These are phyloP conservation scores for Kuraishia ogatae DNA, from an alignment of 805 yeast species.

Conservation along the genomic window DNA sequence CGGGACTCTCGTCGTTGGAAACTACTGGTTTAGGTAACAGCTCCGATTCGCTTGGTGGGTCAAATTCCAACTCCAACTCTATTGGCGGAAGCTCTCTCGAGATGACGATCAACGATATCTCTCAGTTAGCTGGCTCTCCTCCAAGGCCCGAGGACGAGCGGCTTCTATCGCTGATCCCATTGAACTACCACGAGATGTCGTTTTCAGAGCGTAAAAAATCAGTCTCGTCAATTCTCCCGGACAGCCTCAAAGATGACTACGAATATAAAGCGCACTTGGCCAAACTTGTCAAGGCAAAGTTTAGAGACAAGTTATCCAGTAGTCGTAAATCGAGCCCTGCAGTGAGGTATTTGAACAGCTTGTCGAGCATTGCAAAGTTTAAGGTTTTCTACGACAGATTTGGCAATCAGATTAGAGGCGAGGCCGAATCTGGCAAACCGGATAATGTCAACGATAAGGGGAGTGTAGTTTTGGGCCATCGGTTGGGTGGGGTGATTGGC, in stretches of 20 bases:
- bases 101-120: not conserved
- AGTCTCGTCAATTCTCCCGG: slow-evolving; percentile 19
- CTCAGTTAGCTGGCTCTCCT: slow-evolving; percentile 10
- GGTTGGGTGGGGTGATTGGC: slow-evolving; percentile 69
- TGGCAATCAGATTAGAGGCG: not conserved
- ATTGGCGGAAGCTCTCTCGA: not conserved
- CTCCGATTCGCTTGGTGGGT: no score
- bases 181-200: slow-evolving; percentile 40
- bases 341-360: slow-evolving; percentile 1
- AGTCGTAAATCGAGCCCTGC: slow-evolving; percentile 1
- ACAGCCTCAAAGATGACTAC: slow-evolving; percentile 14
- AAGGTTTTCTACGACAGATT: not conserved
- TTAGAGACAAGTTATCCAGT: not conserved
- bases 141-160: slow-evolving; percentile 30
- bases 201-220: slow-evolving; percentile 40
- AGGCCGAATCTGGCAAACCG: not conserved
- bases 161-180: slow-evolving; percentile 35
- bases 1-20: not conserved
- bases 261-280: slow-evolving; percentile 23
- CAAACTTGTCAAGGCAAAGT: slow-evolving; percentile 16
- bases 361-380: not conserved
- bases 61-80: not conserved
- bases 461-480: slow-evolving; percentile 48
- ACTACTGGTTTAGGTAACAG: no score
- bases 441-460: slow-evolving; percentile 54